A percentile compares a stretch with the other conserved stretches of the same genome.
These are phyloP conservation scores for Colletotrichum lupini DNA, from an alignment of 2,329 filamentous ascomycete genomes.

Conservation along the genomic window DNA sequence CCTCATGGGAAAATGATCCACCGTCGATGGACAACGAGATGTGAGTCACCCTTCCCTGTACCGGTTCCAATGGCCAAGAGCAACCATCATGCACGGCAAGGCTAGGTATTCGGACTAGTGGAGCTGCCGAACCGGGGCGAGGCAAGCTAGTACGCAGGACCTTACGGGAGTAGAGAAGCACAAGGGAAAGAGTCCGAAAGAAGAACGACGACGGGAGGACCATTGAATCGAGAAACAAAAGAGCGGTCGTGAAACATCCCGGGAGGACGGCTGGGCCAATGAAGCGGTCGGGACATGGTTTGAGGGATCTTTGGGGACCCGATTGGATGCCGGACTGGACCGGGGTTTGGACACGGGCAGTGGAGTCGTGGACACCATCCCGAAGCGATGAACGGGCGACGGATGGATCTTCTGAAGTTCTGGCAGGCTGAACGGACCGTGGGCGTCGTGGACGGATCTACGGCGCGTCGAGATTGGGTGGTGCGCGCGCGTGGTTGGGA, in stretches of 20 bases:
- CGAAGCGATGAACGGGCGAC: not conserved
- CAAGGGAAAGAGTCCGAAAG: not conserved
- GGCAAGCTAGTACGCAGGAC: not conserved
- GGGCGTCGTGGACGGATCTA: not conserved
- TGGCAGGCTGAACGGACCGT: not conserved
- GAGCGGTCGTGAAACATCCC: constrained; percentile 34
- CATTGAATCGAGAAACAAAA: constrained; percentile 31
- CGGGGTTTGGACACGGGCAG: not conserved
- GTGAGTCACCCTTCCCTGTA: constrained; percentile 29
- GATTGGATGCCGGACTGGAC: constrained; percentile 23
- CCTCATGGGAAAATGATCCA: not conserved
- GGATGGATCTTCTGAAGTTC: not conserved
- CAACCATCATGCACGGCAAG: constrained; percentile 14
- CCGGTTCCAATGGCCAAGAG: not conserved
- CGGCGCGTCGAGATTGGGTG: constrained; percentile 36
- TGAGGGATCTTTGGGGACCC: not conserved
- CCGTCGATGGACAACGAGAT: constrained; percentile 2
- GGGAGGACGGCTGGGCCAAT: constrained; percentile 34
- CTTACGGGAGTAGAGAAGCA: not conserved
- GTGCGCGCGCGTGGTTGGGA: constrained; percentile 6
- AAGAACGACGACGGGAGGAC: not conserved
- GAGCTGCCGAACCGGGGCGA: not conserved
- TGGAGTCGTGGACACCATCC: not conserved
- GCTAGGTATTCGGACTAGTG: too few relatives aligned
- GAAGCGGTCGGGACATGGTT: constrained; percentile 25